A percentile compares a stretch with the other conserved stretches of the same genome.
Evolutionary conservation across 192 early-diverging fungal genomes (phyloP).

Genomic region (Coemansia biformis): DNA sequence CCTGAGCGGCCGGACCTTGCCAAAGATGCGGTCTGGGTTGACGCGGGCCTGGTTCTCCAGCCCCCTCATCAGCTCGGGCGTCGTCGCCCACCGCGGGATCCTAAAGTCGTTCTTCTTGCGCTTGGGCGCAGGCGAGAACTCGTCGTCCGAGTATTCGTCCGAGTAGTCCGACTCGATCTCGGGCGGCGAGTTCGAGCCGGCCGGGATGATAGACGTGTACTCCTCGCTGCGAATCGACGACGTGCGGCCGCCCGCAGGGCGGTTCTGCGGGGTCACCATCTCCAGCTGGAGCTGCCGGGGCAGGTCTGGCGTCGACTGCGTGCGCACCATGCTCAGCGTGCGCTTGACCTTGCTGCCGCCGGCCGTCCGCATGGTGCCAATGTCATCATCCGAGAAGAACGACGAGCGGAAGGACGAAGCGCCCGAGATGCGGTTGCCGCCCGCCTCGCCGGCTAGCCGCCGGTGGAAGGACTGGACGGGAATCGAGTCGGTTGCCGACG

Average conservation of each 20-base stretch:
- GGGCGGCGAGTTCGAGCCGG: slow-evolving; percentile 33
- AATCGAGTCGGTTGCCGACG: slow-evolving; percentile 3
- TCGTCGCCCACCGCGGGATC: slow-evolving; percentile 48
- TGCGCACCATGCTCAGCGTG: slow-evolving; percentile 14
- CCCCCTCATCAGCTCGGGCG: slow-evolving; percentile 42
- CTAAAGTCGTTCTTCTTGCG: slow-evolving; percentile 44
- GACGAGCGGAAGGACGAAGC: slow-evolving; percentile 43
- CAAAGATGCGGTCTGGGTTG: slow-evolving; percentile 51
- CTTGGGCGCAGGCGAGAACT: slow-evolving; percentile 40
- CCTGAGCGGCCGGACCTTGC: slow-evolving; percentile 37
- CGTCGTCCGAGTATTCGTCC: slow-evolving; percentile 48
- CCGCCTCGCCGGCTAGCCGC: slow-evolving; percentile 9
- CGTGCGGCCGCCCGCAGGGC: slow-evolving; percentile 4
- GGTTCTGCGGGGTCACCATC: slow-evolving; percentile 3
- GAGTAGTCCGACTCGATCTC: slow-evolving; percentile 49
- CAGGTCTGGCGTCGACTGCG: slow-evolving; percentile 31
- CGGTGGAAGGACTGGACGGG: slow-evolving; percentile 9
- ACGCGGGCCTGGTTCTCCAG: slow-evolving; percentile 32
- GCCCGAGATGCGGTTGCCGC: slow-evolving; percentile 21
- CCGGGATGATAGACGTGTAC: slow-evolving; percentile 41
- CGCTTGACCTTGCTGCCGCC: background rate
- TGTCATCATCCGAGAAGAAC: slow-evolving; percentile 42
- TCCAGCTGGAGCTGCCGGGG: slow-evolving; percentile 9
- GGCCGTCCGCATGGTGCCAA: slow-evolving; percentile 3
- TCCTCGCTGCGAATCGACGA: slow-evolving; percentile 19